Evolutionary conservation across 306 rosid species (phyloP).

Genomic region (Castanospermum australe): DNA sequence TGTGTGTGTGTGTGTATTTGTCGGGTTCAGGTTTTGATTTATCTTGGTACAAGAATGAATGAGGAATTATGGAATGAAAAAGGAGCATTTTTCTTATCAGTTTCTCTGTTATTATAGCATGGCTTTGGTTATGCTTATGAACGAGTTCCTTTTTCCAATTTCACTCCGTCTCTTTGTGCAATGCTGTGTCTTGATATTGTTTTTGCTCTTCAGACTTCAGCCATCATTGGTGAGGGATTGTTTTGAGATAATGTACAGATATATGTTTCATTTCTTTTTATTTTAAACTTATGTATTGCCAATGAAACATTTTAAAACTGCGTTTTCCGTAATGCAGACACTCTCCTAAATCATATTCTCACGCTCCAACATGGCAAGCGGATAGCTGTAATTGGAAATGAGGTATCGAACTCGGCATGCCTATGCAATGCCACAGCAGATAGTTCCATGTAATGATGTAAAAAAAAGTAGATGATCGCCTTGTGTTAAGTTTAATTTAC

Average conservation of each 20-base stretch:
- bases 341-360: constrained; percentile 65
- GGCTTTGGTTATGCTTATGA: neutral
- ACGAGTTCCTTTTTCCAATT: neutral
- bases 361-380: constrained; percentile 65
- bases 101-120: neutral
- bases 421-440: neutral
- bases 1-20: no score
- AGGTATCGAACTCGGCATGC: constrained; percentile 30
- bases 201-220: no score
- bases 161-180: neutral
- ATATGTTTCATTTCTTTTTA: neutral
- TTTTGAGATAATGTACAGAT: neutral
- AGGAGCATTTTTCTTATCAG: neutral
- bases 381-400: constrained; percentile 70
- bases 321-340: constrained; percentile 42
- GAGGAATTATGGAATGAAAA: neutral
- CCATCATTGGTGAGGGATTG: neutral
- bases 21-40: neutral
- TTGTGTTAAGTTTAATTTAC: neutral
- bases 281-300: neutral
- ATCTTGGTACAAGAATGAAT: neutral
- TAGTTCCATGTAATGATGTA: neutral
- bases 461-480: neutral
- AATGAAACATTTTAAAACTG: neutral
- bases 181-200: neutral